Evolutionary conservation across 352 stramenopile genomes (phyloP).

Genomic region (Halophytophthora batemanensis): DNA sequence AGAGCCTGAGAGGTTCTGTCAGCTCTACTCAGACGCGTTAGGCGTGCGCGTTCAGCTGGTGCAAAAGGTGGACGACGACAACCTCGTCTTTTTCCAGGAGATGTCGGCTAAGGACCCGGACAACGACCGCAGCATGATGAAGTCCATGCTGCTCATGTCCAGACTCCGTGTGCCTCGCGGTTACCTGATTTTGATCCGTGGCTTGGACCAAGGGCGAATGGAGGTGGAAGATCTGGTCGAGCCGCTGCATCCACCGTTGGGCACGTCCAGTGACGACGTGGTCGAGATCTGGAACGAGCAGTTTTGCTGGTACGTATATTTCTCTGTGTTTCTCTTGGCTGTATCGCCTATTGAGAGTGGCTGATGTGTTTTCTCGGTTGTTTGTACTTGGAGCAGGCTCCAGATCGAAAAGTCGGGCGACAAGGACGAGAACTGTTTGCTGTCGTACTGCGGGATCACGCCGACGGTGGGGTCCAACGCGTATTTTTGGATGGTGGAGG

Average conservation of each 20-base stretch:
- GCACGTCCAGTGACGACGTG: not conserved
- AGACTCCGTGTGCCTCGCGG: not conserved
- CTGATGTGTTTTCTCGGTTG: not conserved
- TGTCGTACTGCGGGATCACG: slow-evolving; percentile 3
- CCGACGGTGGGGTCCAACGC: slow-evolving; percentile 1
- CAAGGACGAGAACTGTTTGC: not conserved
- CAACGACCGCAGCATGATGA: not conserved
- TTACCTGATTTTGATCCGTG: not conserved
- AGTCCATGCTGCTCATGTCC: slow-evolving; percentile 7
- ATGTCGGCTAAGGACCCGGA: slow-evolving; percentile 1
- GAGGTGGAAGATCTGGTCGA: not conserved
- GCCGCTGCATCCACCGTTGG: not conserved
- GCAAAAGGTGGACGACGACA: slow-evolving; percentile 9
- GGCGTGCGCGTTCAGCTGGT: not conserved
- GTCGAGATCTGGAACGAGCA: not conserved
- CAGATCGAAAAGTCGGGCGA: not conserved
- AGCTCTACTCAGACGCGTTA: slow-evolving; percentile 2
- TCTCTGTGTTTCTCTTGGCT: not conserved
- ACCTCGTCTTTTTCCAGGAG: slow-evolving; percentile 9
- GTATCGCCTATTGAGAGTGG: not conserved
- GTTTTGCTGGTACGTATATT: not conserved
- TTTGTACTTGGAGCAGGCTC: not conserved
- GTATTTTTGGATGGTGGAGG: slow-evolving; percentile 5
- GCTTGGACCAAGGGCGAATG: not conserved
- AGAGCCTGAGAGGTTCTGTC: not conserved